Base-by-base conservation (phyloP, 78 protist species). In the Pigoraptor vietnamica region DNA sequence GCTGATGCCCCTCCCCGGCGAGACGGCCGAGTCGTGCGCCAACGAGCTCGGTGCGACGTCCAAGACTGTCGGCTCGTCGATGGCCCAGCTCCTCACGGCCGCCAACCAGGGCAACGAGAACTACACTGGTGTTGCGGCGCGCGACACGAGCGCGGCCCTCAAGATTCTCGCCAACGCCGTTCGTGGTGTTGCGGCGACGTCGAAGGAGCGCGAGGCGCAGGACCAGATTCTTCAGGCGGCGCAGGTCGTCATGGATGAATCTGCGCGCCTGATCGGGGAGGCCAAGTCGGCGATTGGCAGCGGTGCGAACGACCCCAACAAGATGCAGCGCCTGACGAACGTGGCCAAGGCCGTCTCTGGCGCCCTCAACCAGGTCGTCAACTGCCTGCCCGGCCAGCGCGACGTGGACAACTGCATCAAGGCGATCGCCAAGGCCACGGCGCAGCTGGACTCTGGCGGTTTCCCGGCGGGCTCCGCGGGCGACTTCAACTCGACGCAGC, bases 51-150 rank as follows among this genome's bases (percentile, higher is more conserved):
- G 39, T 1, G 91, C 93, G 24, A 86, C 2, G 38, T 55, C 83
- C 37, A 37, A 40, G 82, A 88, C 90, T 0, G 40, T 92, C 79
- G 88, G 87, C 21, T 0, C 89, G 39, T 35, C 92, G 32, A 81
- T 90, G 92, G 91, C 92, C 21, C 94, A 92, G 90, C 89, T 89
- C 23, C 21, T 40, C 39, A 36, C 92, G 37, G 94, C 92, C 24
- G 92, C 89, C 37, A 24, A 81, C 89, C 92, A 89, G 87, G 90
- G 81, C 81, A 39, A 93, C 91, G 88, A 90, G 88, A 83, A 33
- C 90, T 93, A 89, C 83, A 39, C 82, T 0, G 94, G 91, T 37
- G 37, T 91, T 0, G 89, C 93, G 21, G 93, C 93, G 14, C 39
- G 83, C 1, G 93, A 91, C 86, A 82, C 79, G 29, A 39, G 33